A percentile compares a stretch with the other conserved stretches of the same genome.
Conservation (phyloP, 352 stramenopile genomes). For the Globisporangium mamillatum region DNA sequence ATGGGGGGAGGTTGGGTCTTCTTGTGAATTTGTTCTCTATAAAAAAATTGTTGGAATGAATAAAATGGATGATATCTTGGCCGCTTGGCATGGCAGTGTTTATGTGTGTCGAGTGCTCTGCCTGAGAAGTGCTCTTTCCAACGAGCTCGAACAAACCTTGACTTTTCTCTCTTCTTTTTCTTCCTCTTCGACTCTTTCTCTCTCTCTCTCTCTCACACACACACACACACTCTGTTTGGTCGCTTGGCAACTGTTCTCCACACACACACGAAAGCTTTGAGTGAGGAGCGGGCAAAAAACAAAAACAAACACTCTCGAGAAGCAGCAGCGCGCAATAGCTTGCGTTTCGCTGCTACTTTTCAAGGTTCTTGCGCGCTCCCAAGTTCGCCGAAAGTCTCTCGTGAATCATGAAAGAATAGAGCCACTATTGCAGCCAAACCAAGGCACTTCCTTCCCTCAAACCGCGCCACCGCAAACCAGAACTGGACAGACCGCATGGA, state of each 20-base stretch:
- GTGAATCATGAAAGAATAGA: background rate
- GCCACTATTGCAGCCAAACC: background rate
- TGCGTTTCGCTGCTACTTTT: background rate
- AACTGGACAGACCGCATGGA: background rate
- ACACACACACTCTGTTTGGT: background rate
- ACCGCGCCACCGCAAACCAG: background rate
- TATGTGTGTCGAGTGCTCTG: background rate
- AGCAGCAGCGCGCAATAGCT: background rate
- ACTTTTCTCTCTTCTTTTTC: background rate
- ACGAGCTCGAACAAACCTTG: background rate
- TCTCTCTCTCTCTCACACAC: background rate
- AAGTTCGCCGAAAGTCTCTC: conserved; percentile 12
- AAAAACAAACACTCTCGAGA: background rate
- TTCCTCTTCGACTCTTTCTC: background rate
- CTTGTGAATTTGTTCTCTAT: background rate
- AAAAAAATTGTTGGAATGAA: background rate
- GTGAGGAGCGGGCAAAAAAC: conserved; percentile 13
- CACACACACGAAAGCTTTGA: background rate
- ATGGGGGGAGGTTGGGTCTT: background rate
- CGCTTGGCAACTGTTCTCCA: background rate
- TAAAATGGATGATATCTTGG: background rate
- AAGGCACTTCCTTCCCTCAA: background rate
- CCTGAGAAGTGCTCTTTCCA: background rate
- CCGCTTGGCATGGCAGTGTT: background rate
- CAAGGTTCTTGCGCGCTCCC: conserved; percentile 11